Conservation (phyloP, 805 yeast species). For the Candida chilensis region DNA sequence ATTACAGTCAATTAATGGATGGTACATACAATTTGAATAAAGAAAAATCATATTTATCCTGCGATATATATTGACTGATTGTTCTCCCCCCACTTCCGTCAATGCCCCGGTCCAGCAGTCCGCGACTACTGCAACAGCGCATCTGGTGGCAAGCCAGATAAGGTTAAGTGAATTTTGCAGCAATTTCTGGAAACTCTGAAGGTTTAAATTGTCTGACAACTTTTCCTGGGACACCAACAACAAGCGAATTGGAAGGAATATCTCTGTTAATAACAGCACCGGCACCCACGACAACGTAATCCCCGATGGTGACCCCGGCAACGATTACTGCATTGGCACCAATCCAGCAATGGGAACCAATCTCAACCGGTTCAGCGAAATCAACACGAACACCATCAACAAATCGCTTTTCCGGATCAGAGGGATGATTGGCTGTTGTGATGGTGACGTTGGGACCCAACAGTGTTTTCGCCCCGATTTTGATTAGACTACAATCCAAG, state of each 20-base stretch:
- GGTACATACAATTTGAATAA: too few relatives aligned
- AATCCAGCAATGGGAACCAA: slow-evolving; percentile 64
- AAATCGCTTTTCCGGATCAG: slow-evolving; percentile 34
- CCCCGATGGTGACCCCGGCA: slow-evolving; percentile 63
- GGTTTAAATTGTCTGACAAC: too few relatives aligned
- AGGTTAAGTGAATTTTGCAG: too few relatives aligned
- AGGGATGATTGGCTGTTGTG: slow-evolving; percentile 58
- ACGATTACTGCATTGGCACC: slow-evolving; percentile 46
- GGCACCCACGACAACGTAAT: slow-evolving; percentile 54
- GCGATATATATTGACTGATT: too few relatives aligned
- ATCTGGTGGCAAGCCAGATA: too few relatives aligned
- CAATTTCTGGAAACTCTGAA: too few relatives aligned
- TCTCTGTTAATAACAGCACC: slow-evolving; percentile 55
- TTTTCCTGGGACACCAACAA: slow-evolving; percentile 57
- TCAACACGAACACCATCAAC: slow-evolving; percentile 43
- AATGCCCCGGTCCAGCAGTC: too few relatives aligned
- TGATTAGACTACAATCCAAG: slow-evolving; percentile 52
- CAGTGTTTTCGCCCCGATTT: slow-evolving; percentile 54
- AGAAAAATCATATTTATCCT: too few relatives aligned
- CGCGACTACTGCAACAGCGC: too few relatives aligned
- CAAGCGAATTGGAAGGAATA: slow-evolving; percentile 45
- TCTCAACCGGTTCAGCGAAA: slow-evolving; percentile 43
- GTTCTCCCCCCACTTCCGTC: too few relatives aligned
- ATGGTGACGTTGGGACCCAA: slow-evolving; percentile 58
- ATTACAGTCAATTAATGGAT: too few relatives aligned